These are phyloP conservation scores for Tricholoma terreum DNA, from an alignment of 768 basidiomycete genomes.

Conservation along the genomic window DNA sequence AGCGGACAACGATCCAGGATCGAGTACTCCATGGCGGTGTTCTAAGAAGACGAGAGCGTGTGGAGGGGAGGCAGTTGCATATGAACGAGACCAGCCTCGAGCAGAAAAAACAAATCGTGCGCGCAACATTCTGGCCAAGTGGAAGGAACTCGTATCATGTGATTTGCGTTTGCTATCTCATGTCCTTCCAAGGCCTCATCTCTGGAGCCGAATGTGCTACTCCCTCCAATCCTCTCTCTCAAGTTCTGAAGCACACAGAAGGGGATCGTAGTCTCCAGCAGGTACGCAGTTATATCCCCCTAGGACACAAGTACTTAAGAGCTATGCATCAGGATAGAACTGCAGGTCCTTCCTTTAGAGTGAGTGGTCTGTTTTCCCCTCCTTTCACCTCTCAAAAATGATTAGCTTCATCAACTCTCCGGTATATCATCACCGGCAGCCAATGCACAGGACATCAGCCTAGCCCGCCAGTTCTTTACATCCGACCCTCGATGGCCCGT, in stretches of 20 bases:
- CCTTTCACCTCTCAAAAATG: slow-evolving; percentile 1
- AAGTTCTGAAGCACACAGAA: slow-evolving; percentile 87
- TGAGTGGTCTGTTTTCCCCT: slow-evolving; percentile 27
- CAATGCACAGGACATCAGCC: slow-evolving; percentile 63
- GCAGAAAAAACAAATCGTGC: slow-evolving; percentile 10
- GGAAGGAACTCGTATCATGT: neutral
- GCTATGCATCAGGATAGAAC: slow-evolving; percentile 59
- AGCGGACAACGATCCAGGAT: slow-evolving; percentile 84
- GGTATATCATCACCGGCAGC: slow-evolving; percentile 46
- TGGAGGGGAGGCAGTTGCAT: slow-evolving; percentile 59
- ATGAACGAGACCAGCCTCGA: slow-evolving; percentile 36
- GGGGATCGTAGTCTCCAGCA: slow-evolving; percentile 86
- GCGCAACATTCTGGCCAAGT: slow-evolving; percentile 15
- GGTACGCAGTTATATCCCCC: slow-evolving; percentile 38
- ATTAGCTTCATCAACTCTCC: slow-evolving; percentile 74
- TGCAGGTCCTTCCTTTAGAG: slow-evolving; percentile 66
- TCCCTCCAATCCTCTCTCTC: slow-evolving; percentile 80
- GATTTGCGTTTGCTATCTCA: slow-evolving; percentile 21
- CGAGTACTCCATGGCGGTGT: slow-evolving; percentile 77
- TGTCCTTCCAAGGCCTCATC: slow-evolving; percentile 78
- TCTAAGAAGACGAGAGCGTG: slow-evolving; percentile 89
- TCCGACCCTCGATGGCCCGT: slow-evolving; percentile 28
- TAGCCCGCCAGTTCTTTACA: slow-evolving; percentile 82
- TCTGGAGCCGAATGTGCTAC: slow-evolving; percentile 90
- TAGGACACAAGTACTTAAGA: neutral